Conservation (phyloP, 148 eudicot genomes). For the Spergularia marina region DNA sequence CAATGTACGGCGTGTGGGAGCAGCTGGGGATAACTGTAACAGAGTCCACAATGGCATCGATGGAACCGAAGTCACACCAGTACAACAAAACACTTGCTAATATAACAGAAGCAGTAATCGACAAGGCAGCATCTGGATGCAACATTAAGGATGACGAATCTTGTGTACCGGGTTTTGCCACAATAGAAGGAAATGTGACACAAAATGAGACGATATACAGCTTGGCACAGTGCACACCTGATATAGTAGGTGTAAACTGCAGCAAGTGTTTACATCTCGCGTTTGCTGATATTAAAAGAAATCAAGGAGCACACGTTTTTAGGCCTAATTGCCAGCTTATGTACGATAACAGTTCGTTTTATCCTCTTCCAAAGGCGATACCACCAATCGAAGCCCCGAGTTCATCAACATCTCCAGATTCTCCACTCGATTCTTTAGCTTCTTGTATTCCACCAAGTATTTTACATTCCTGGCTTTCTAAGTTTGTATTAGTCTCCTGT, state of each 20-base stretch:
- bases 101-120: conserved; percentile 13
- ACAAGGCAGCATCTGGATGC: background rate
- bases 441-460: background rate
- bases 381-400: background rate
- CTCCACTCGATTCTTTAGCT: background rate
- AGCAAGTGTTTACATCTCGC: conserved; percentile 8
- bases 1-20: background rate
- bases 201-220: conserved; percentile 13
- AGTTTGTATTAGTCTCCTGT: background rate
- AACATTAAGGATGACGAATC: background rate
- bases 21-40: background rate
- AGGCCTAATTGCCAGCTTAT: conserved; percentile 7
- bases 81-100: conserved; percentile 13
- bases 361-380: background rate
- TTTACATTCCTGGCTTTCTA: background rate
- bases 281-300: background rate
- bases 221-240: conserved; percentile 23
- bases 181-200: conserved; percentile 10
- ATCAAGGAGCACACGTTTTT: conserved; percentile 8
- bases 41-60: background rate
- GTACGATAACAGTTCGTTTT: conserved; percentile 13
- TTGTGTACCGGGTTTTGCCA: conserved; percentile 12
- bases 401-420: background rate
- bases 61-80: background rate
- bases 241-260: conserved; percentile 19